A percentile compares a stretch with the other conserved stretches of the same genome.
phyloP scores from a whole-genome alignment of 306 rosid species.

The Quillaja saponaria region DNA sequence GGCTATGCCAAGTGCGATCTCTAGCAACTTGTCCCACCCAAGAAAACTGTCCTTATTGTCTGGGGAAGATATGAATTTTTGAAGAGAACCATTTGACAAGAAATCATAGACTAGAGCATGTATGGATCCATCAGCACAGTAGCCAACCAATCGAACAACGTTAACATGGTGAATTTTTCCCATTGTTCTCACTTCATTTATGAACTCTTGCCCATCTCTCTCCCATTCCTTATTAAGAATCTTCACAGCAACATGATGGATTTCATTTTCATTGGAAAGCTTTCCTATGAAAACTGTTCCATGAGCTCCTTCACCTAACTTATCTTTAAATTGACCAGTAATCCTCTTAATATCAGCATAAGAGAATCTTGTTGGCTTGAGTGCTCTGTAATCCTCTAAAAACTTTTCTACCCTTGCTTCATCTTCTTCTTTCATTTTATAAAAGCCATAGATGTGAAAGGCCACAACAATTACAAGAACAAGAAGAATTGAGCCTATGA shows the following conservation, averaged over 20 bases:
- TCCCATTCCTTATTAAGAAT: slow-evolving; percentile 19
- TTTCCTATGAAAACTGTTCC: slow-evolving; percentile 38
- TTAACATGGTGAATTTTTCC: slow-evolving; percentile 44
- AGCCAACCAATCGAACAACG: slow-evolving; percentile 39
- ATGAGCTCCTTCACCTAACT: slow-evolving; percentile 37
- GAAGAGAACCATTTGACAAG: slow-evolving; percentile 37
- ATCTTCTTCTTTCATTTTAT: slow-evolving; percentile 26
- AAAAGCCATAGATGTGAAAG: not conserved
- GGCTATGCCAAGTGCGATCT: slow-evolving; percentile 36
- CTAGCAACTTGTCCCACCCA: slow-evolving; percentile 39
- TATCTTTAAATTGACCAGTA: slow-evolving; percentile 31
- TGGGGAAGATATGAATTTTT: slow-evolving; percentile 24
- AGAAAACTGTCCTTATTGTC: slow-evolving; percentile 18
- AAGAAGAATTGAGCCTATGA: slow-evolving; percentile 9
- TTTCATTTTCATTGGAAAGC: slow-evolving; percentile 18
- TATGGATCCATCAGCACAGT: slow-evolving; percentile 30
- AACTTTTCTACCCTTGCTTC: slow-evolving; percentile 33
- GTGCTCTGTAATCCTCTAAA: slow-evolving; percentile 36
- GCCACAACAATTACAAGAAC: not conserved
- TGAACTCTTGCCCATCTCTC: slow-evolving; percentile 40
- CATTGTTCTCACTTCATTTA: slow-evolving; percentile 42
- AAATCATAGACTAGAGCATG: slow-evolving; percentile 35
- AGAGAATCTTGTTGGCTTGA: slow-evolving; percentile 40
- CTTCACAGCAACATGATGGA: slow-evolving; percentile 26
- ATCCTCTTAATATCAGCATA: slow-evolving; percentile 42